Conservation (phyloP, 2,329 filamentous ascomycete species). For the Neoascochyta sp. region DNA sequence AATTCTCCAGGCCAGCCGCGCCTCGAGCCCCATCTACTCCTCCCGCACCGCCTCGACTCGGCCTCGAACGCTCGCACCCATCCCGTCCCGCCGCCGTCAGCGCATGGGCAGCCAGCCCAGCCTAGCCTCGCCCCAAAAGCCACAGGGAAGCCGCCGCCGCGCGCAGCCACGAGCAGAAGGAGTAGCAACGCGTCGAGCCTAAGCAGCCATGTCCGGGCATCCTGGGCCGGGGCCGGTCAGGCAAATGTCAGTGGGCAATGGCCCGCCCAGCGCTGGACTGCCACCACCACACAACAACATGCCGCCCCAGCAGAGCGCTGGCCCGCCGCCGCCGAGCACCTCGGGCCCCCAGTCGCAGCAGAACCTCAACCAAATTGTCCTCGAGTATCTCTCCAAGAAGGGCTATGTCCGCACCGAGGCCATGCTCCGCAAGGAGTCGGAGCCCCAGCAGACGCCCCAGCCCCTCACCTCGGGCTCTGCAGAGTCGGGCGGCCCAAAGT, state of each 20-base stretch:
- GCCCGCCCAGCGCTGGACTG: constrained; percentile 41
- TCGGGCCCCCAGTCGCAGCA: constrained; percentile 68
- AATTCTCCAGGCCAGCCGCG: no score
- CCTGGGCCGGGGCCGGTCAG: constrained; percentile 35
- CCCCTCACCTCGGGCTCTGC: constrained; percentile 65
- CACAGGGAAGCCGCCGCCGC: no score
- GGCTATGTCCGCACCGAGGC: constrained; percentile 92
- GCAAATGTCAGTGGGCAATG: constrained; percentile 43
- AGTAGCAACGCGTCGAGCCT: constrained; percentile 3
- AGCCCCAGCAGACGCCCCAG: constrained; percentile 76
- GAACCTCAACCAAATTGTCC: constrained; percentile 94
- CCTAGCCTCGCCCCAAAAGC: no score
- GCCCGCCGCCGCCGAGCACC: constrained; percentile 47
- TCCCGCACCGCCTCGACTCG: no score
- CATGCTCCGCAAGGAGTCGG: constrained; percentile 85
- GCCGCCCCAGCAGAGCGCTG: constrained; percentile 47
- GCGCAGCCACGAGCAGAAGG: constrained; percentile 2
- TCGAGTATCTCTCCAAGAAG: constrained; percentile 93
- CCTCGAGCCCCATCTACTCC: no score
- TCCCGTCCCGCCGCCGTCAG: no score
- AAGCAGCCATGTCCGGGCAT: constrained; percentile 38
- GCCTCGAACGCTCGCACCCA: no score
- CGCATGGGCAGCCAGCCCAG: no score
- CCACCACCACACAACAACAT: constrained; percentile 43
- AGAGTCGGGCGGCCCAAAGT: constrained; percentile 70